These are phyloP conservation scores for Echium plantagineum DNA, from an alignment of 257 asterid genomes.

Conservation along the genomic window DNA sequence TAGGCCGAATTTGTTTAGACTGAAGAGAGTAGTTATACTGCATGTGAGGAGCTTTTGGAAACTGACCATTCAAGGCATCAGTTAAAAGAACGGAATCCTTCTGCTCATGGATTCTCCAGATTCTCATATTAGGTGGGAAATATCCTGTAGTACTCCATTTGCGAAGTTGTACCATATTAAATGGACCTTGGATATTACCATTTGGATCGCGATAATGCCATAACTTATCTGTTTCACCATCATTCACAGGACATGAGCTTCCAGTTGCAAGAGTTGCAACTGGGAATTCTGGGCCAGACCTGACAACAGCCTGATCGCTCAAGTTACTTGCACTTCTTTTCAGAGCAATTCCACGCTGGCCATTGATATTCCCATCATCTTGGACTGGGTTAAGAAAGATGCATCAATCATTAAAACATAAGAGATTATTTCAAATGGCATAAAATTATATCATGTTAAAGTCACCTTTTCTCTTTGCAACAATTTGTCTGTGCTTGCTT, in stretches of 20 bases:
- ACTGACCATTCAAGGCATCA: conserved; percentile 42
- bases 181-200: conserved; percentile 68
- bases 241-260: conserved; percentile 24
- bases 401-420: background rate
- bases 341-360: background rate
- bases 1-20: conserved; percentile 19
- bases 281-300: conserved; percentile 37
- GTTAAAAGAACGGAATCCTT: conserved; percentile 49
- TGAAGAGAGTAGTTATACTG: conserved; percentile 17
- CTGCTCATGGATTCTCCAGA: conserved; percentile 62
- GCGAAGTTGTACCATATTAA: conserved; percentile 54
- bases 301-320: background rate
- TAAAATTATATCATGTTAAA: background rate
- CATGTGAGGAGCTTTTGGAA: conserved; percentile 29
- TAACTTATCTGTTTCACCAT: conserved; percentile 49
- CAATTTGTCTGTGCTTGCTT: background rate
- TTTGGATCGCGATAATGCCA: conserved; percentile 86
- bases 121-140: conserved; percentile 59
- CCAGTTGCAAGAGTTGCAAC: conserved; percentile 20
- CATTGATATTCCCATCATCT: background rate
- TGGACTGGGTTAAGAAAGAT: background rate
- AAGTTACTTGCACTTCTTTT: background rate
- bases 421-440: background rate
- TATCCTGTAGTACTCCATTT: conserved; percentile 54
- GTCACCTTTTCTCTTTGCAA: background rate